Percentiles rank a stretch among this genome's conserved stretches.
Evolutionary conservation across 2,329 filamentous ascomycete species (phyloP).

Genomic region (Scytalidium lignicola): DNA sequence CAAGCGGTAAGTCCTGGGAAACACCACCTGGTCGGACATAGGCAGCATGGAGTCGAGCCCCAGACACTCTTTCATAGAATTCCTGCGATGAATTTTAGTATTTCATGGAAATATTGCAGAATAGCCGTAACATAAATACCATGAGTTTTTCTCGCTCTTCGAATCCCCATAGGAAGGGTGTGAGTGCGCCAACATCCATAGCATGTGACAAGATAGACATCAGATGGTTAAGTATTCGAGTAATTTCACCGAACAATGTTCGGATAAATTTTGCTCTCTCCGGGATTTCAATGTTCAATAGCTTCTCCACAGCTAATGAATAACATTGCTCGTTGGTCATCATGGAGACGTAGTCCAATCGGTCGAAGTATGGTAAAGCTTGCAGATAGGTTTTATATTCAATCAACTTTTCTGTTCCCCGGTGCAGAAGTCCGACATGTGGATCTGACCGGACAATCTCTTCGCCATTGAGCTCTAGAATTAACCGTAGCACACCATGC

Average conservation of each 20-base stretch:
- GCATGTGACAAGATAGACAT: slow-evolving; percentile 97
- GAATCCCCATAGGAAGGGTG: slow-evolving; percentile 98
- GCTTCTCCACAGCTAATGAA: slow-evolving; percentile 92
- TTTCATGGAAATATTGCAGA: slow-evolving; percentile 8
- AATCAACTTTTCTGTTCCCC: slow-evolving; percentile 98
- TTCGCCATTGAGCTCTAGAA: slow-evolving; percentile 96
- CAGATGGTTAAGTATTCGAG: slow-evolving; percentile 88
- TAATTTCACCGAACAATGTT: slow-evolving; percentile 93
- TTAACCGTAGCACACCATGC: slow-evolving; percentile 95
- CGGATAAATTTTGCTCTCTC: slow-evolving; percentile 95
- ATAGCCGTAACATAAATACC: slow-evolving; percentile 51
- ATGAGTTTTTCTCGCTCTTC: slow-evolving; percentile 99
- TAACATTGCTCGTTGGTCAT: slow-evolving; percentile 99
- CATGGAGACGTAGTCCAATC: slow-evolving; percentile 98
- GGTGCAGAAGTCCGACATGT: slow-evolving; percentile 91
- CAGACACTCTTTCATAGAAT: slow-evolving; percentile 99
- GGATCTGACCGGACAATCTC: slow-evolving; percentile 95
- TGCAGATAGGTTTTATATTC: slow-evolving; percentile 99
- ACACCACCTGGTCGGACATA: slow-evolving; percentile 97
- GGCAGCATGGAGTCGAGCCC: slow-evolving; percentile 92
- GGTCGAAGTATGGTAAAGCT: slow-evolving; percentile 97
- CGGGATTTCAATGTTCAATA: slow-evolving; percentile 93
- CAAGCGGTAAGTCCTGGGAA: slow-evolving; percentile 88
- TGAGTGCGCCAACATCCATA: slow-evolving; percentile 98
- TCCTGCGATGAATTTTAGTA: slow-evolving; percentile 53